These are phyloP conservation scores for Phragmites australis DNA, from an alignment of 176 grass and related monocot genomes.

Conservation along the genomic window DNA sequence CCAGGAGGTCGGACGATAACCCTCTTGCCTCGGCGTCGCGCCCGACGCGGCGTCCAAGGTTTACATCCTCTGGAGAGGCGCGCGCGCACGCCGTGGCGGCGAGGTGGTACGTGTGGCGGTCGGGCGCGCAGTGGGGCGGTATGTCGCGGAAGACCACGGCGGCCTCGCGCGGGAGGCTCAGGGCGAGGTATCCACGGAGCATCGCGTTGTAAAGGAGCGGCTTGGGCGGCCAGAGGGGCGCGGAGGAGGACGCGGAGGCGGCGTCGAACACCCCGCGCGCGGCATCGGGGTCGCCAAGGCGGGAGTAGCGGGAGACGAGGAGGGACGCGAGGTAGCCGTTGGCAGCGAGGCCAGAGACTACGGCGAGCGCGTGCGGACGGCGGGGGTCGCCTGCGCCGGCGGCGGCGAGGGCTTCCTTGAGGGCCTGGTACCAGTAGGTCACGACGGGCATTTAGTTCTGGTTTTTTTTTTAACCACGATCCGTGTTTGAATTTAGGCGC, in stretches of 20 bases:
- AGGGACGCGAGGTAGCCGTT: constrained; percentile 60
- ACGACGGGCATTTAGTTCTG: constrained; percentile 23
- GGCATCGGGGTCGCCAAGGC: constrained; percentile 37
- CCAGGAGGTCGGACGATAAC: constrained; percentile 51
- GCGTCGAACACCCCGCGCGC: constrained; percentile 56
- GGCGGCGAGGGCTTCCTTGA: constrained; percentile 65
- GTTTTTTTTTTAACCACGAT: background rate
- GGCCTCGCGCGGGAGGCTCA: constrained; percentile 36
- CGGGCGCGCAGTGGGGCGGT: constrained; percentile 33
- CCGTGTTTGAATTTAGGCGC: background rate
- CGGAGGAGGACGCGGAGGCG: background rate
- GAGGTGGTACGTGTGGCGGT: constrained; percentile 63
- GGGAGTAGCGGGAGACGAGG: constrained; percentile 62
- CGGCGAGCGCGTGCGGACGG: constrained; percentile 42
- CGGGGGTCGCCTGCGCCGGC: constrained; percentile 43
- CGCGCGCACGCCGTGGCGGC: constrained; percentile 49
- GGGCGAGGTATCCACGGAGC: constrained; percentile 52
- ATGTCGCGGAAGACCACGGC: constrained; percentile 42
- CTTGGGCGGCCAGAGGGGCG: constrained; percentile 12
- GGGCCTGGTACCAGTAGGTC: constrained; percentile 49
- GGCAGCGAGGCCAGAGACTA: constrained; percentile 43
- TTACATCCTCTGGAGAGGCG: constrained; percentile 19
- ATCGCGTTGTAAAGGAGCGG: constrained; percentile 69
- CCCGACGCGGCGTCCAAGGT: constrained; percentile 10
- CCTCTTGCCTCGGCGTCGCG: background rate